Evolutionary conservation across 2,329 filamentous ascomycete species (phyloP).

Genomic region (Aureobasidium sp.): DNA sequence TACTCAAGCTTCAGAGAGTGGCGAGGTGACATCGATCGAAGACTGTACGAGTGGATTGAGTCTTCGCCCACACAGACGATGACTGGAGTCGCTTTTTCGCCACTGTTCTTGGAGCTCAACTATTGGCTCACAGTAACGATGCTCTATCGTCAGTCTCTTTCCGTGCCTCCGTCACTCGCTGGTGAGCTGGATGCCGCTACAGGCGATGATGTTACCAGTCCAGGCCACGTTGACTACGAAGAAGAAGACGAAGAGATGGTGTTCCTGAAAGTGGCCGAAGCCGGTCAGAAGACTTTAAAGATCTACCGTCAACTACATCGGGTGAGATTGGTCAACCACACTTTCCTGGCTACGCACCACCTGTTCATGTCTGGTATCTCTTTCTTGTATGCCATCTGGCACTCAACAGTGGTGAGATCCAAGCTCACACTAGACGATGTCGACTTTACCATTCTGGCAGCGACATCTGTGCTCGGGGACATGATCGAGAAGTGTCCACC

Average conservation of each 20-base stretch:
- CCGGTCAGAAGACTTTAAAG: slow-evolving; percentile 84
- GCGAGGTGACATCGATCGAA: slow-evolving; percentile 78
- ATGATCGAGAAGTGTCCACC: slow-evolving; percentile 92
- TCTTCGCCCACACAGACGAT: slow-evolving; percentile 69
- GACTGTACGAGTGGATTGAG: slow-evolving; percentile 80
- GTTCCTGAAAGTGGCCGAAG: slow-evolving; percentile 90
- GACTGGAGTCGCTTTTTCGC: slow-evolving; percentile 81
- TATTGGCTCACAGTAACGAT: slow-evolving; percentile 98
- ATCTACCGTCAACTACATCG: slow-evolving; percentile 86
- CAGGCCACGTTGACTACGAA: slow-evolving; percentile 50
- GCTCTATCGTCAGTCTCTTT: slow-evolving; percentile 82
- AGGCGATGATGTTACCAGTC: slow-evolving; percentile 51
- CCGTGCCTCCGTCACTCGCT: slow-evolving; percentile 76
- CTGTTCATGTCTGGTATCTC: slow-evolving; percentile 94
- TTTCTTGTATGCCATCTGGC: slow-evolving; percentile 96
- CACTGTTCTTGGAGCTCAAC: slow-evolving; percentile 86
- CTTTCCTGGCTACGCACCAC: slow-evolving; percentile 90
- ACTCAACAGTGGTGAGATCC: slow-evolving; percentile 80
- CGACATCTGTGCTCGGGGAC: slow-evolving; percentile 85
- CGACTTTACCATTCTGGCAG: slow-evolving; percentile 91
- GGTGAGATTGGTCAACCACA: slow-evolving; percentile 87
- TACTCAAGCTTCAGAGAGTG: slow-evolving; percentile 84
- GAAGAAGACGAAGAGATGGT: slow-evolving; percentile 78
- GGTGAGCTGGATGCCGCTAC: slow-evolving; percentile 59
- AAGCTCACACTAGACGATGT: slow-evolving; percentile 89